Evolutionary conservation across 495 filamentous ascomycete genomes (phyloP).

Genomic region (Aspergillus leporis): DNA sequence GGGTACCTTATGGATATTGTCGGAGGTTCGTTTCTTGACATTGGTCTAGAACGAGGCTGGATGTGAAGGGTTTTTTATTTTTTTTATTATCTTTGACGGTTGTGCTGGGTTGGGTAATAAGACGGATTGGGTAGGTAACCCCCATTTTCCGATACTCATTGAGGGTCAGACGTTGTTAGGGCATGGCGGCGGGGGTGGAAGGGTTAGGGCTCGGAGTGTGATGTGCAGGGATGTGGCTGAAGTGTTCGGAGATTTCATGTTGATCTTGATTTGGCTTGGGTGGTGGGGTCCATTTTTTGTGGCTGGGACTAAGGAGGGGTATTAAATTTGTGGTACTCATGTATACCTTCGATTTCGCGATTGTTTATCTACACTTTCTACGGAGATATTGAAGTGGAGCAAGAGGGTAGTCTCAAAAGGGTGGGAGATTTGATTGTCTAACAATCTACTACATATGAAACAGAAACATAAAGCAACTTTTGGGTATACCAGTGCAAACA

Average conservation of each 20-base stretch:
- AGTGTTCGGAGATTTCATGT: neutral
- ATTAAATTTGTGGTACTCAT: no score
- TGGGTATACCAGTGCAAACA: constrained; percentile 13
- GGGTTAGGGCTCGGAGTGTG: neutral
- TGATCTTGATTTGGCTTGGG: neutral
- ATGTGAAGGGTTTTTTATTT: neutral
- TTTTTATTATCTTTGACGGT: neutral
- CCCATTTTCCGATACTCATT: no score
- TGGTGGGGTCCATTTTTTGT: neutral
- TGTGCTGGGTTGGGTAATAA: neutral
- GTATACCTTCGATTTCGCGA: no score
- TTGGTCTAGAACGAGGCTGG: neutral
- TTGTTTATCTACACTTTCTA: no score
- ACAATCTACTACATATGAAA: neutral
- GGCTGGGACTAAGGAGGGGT: no score
- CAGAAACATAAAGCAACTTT: constrained; percentile 5
- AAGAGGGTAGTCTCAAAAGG: neutral
- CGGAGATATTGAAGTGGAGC: no score
- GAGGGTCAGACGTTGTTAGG: neutral
- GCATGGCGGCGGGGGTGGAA: neutral
- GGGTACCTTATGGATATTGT: constrained; percentile 3
- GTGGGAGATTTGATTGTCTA: constrained; percentile 3
- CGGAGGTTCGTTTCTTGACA: neutral
- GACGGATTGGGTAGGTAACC: neutral
- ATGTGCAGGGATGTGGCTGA: neutral